Conservation (phyloP, 1,284 basidiomycete genomes). For the Ceratobasidium sp. region DNA sequence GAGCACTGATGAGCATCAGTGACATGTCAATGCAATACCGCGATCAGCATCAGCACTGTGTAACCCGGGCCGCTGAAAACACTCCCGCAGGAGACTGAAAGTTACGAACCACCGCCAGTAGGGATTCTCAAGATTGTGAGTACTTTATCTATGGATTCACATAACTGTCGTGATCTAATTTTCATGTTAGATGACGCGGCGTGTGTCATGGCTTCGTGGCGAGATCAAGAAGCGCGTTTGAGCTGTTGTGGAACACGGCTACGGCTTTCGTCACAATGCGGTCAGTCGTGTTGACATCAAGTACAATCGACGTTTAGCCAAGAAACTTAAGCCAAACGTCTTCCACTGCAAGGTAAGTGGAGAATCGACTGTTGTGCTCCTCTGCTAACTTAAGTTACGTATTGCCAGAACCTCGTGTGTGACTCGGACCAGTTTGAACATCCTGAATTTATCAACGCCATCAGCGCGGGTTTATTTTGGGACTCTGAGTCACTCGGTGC, state of each 20-base stretch:
- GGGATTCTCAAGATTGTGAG: slow-evolving; percentile 2
- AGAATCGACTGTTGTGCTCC: no score
- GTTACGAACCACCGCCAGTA: not conserved
- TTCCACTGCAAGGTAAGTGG: not conserved
- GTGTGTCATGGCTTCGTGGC: slow-evolving; percentile 8
- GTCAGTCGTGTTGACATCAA: slow-evolving; percentile 1
- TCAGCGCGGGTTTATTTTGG: slow-evolving; percentile 13
- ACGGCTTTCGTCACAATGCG: not conserved
- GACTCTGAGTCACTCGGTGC: slow-evolving; percentile 8
- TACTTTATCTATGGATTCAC: not conserved
- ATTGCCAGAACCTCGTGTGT: not conserved
- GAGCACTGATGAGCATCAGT: no score
- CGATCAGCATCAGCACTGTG: no score
- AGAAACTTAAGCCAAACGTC: not conserved
- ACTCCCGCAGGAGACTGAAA: no score
- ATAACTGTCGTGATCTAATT: not conserved
- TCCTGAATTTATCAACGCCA: not conserved
- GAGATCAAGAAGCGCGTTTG: not conserved
- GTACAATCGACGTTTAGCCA: not conserved
- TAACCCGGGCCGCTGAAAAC: no score
- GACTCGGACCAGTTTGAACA: slow-evolving; percentile 15
- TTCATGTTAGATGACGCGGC: not conserved
- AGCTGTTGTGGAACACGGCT: not conserved
- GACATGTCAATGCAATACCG: no score
- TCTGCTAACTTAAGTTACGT: no score